Base-by-base conservation (phyloP, 805 yeast species). In the Metschnikowia gelsemii region DNA sequence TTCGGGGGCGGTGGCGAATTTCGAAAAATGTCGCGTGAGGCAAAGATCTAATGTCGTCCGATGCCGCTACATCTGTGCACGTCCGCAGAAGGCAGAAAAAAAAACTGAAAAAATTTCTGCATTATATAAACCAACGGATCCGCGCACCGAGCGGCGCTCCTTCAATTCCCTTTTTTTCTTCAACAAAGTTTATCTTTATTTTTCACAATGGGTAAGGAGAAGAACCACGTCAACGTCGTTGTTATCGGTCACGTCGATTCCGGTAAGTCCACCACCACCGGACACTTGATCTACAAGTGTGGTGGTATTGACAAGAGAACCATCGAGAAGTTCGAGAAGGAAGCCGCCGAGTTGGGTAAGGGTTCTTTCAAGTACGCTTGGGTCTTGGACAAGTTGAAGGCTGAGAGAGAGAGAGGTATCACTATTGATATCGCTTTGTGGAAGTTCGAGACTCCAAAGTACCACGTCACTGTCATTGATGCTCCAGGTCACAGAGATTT, bases 221-320 rank as follows among this genome's bases (percentile, higher is more conserved):
- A 91, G 85, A 68, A 80, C 77, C 98, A 91, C 87, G 87, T 91
- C 81, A 91, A 91, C 96, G 95, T 91, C 79, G 99, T 93, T 76
- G 98, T 93, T 73, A 91, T 91, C 76, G 99, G 98, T 78, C 98
- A 91, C 96, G 98, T 93, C 97, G 98, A 91, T 79, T 90, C 97
- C 66, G 73, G 73, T 66, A 86, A 87, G 80, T 91, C 97, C 56
- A 90, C 98, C 71, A 91, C 97, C 77, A 90, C 98, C 73, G 97
- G 97, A 78, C 97, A 90, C 84, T 86, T 90, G 78, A 89, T 90
- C 72, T 90, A 73, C 95, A 89, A 89, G 91, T 90, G 96, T 81
- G 96, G 97, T 86, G 96, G 95, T 84, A 87, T 87, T 66, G 96
- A 89, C 80, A 89, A 88, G 87, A 86, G 96, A 82, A 89, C 96